phyloP scores from a whole-genome alignment of 148 eudicot genomes.

The Nepenthes gracilis region DNA sequence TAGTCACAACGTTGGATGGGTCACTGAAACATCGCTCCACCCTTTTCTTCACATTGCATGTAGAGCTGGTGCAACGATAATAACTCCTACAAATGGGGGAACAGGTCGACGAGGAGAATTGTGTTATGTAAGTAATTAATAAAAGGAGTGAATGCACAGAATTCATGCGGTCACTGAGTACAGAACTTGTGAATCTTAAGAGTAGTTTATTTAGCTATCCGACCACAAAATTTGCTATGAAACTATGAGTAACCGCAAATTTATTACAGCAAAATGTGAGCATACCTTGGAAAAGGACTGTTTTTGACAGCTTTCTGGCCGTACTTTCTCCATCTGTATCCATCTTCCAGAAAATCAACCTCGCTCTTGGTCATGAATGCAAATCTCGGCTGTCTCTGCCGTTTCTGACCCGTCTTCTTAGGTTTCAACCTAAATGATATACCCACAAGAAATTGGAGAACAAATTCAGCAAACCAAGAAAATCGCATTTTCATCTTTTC shows the following conservation, averaged over 20 bases:
- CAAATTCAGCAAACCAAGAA: neutral
- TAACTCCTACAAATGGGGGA: slow-evolving; percentile 48
- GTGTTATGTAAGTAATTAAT: no score
- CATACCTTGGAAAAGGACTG: slow-evolving; percentile 83
- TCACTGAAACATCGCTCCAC: slow-evolving; percentile 66
- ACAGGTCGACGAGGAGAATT: neutral
- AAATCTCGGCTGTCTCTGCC: slow-evolving; percentile 53
- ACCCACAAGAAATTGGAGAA: no score
- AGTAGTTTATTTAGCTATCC: no score
- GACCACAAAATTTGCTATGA: no score
- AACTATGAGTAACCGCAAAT: no score
- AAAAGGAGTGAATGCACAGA: no score
- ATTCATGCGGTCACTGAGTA: no score
- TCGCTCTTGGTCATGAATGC: slow-evolving; percentile 97
- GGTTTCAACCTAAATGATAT: slow-evolving; percentile 13
- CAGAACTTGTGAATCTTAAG: no score
- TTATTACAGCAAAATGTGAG: no score
- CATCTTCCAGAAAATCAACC: slow-evolving; percentile 94
- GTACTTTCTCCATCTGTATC: slow-evolving; percentile 88
- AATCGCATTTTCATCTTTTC: slow-evolving; percentile 1
- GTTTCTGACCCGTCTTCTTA: slow-evolving; percentile 40
- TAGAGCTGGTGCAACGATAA: slow-evolving; percentile 71
- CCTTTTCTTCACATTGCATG: slow-evolving; percentile 90
- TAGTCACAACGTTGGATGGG: slow-evolving; percentile 65
- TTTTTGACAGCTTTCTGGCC: slow-evolving; percentile 94